Evolutionary conservation across 495 filamentous ascomycete genomes (phyloP), one percentile per base, ranked within the genome.

Genomic region (Penicillium pulvis): DNA sequence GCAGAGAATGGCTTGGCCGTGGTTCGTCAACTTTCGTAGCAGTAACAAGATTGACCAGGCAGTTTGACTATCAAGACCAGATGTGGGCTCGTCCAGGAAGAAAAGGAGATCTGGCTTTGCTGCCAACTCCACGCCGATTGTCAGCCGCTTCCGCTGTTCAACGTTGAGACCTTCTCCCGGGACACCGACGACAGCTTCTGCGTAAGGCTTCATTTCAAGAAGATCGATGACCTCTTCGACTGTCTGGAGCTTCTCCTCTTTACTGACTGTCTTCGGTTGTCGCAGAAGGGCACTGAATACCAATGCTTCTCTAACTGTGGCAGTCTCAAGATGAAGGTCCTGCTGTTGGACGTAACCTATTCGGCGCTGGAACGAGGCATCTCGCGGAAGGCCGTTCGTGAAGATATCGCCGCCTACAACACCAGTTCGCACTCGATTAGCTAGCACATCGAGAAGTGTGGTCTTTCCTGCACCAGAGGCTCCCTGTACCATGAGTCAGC

Each of bases 301-400:
- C n/a, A 97, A 79, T 20, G 93, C 90, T 63, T 81, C 93, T 39
- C 92, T 83, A 31, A 96, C 92, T 5, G 92, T 97, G 0, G 86
- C 83, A 0, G 90, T 93, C 17, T 85, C 75, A 8, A 93, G 79
- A 71, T 95, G 92, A 1, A 97, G 80, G 83, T 97, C 93, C 70
- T 95, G 91, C 67, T 97, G 93, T 65, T 96, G 90, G 10, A 91
- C 92, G 62, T 96, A 97, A 16, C 92, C 92, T 4, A 90, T 94
- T 74, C 92, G 92, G 35, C 92, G 86, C 66, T 93, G 91, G 79
- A 96, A 96, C 0, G 88, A 90, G 14, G 79, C 74, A 64, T 94
- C 89, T 14, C 87, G 70, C 0, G 67, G 70, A 9, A 63, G 55
- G 7, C 83, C 83, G 62, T 84, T 76, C 1, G 84, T 78, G 6